Percentiles rank a stretch among this genome's conserved stretches.
phyloP scores from a whole-genome alignment of 192 early-diverging fungal species.

The Mortierella hygrophila region DNA sequence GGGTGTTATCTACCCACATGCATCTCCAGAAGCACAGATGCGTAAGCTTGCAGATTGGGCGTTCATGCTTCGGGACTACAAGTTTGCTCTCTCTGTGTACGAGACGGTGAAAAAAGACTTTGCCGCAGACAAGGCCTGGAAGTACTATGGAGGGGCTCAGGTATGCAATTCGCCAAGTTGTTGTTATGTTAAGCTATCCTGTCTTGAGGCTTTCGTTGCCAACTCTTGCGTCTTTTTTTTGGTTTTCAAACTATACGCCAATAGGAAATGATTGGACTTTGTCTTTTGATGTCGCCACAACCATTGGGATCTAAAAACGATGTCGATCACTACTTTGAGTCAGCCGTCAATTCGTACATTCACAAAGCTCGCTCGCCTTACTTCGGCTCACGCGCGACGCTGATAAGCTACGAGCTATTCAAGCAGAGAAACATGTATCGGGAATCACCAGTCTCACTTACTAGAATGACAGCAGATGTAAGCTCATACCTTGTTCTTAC shows the following conservation, averaged over 20 bases:
- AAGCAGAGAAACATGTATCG: slow-evolving; percentile 75
- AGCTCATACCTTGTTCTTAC: not conserved
- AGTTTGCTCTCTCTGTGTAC: slow-evolving; percentile 90
- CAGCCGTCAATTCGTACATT: slow-evolving; percentile 80
- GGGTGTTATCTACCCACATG: slow-evolving; percentile 68
- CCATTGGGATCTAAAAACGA: slow-evolving; percentile 60
- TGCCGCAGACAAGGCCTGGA: slow-evolving; percentile 81
- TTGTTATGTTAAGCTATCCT: not conserved
- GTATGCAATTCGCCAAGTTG: slow-evolving; percentile 3
- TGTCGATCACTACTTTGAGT: slow-evolving; percentile 76
- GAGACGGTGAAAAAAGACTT: slow-evolving; percentile 92
- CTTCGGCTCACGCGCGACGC: slow-evolving; percentile 78
- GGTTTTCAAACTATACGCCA: not conserved
- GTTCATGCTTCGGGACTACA: slow-evolving; percentile 96
- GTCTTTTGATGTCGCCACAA: slow-evolving; percentile 76
- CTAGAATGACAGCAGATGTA: slow-evolving; percentile 83
- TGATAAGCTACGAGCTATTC: slow-evolving; percentile 88
- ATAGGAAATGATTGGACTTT: slow-evolving; percentile 93
- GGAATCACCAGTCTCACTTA: slow-evolving; percentile 76
- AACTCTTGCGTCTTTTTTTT: not conserved
- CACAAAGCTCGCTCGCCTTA: slow-evolving; percentile 68
- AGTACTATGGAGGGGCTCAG: slow-evolving; percentile 81
- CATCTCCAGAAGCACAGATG: slow-evolving; percentile 92
- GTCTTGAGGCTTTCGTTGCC: not conserved
- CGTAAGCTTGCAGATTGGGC: slow-evolving; percentile 94